Base-by-base conservation (phyloP, 768 basidiomycete genomes). In the Mycena alexandri region DNA sequence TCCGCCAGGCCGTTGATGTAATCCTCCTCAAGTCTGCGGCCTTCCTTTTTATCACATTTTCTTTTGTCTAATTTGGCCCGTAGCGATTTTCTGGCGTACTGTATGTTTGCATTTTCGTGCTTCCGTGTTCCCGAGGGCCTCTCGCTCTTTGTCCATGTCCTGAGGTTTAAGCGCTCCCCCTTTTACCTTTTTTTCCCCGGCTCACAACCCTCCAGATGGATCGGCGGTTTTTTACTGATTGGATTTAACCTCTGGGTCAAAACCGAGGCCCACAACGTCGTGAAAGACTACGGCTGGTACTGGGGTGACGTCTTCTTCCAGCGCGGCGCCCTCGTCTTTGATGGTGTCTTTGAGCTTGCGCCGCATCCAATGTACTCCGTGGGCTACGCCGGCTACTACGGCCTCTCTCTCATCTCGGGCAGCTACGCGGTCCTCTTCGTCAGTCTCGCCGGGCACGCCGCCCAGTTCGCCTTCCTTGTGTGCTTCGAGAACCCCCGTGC, bases 221-320 rank as follows among this genome's bases (percentile, higher is more conserved):
- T 92, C 50, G 91, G 92, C 22, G 98, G 98, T 6, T 76, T 93
- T 66, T 85, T 88, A 0, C 82, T 99, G 25, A 95, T 99, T 75
- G 87, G 86, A 22, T 99, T 99, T 85, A 99, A 99, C 78, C 85
- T 99, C 41, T 99, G 96, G 96, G 95, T 99, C 69, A 99, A 99
- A 77, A 93, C 93, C 2, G 97, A 99, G 75, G 98, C 98, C 0
- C 98, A 99, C 77, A 87, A 95, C 60, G 95, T 99, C 54, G 96
- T 99, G 67, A 99, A 98, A 73, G 97, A 98, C 75, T 98, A 97
- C 71, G 96, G 96, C 17, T 98, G 95, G 96, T 98, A 96, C 77
- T 95, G 95, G 95, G 96, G 94, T 12, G 94, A 95, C 71, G 90
- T 90, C 63, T 95, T 95, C 81, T 95, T 95, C 83, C 93, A 94